A percentile compares a stretch with the other conserved stretches of the same genome.
These are phyloP conservation scores for Trichoderma breve DNA, from an alignment of 2,329 filamentous ascomycete species.

Conservation along the genomic window DNA sequence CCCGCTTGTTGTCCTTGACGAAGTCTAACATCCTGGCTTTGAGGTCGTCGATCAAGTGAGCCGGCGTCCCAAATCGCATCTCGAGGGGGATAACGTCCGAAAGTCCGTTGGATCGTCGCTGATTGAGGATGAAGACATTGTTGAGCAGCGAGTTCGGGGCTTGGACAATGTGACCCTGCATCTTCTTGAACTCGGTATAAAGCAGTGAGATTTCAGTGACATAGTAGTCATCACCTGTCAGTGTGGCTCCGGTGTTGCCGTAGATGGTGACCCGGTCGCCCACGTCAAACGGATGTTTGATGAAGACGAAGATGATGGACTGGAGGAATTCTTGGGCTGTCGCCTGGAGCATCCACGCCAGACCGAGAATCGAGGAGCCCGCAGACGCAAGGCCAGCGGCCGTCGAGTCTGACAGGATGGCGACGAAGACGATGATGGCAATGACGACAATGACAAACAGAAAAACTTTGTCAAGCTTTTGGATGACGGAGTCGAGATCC, in stretches of 20 bases:
- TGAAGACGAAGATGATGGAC: constrained; percentile 91
- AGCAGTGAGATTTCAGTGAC: constrained; percentile 91
- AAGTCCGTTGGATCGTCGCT: constrained; percentile 82
- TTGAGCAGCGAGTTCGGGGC: constrained; percentile 94
- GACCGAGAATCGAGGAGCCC: constrained; percentile 80
- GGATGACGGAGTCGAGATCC: constrained; percentile 89
- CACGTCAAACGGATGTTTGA: constrained; percentile 96
- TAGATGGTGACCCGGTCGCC: constrained; percentile 91
- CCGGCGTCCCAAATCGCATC: constrained; percentile 84
- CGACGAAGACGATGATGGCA: constrained; percentile 80
- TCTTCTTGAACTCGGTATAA: constrained; percentile 98
- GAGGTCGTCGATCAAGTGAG: constrained; percentile 78
- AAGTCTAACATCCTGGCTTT: constrained; percentile 80
- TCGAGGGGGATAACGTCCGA: constrained; percentile 82
- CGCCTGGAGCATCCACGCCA: constrained; percentile 89
- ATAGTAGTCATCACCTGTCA: constrained; percentile 89
- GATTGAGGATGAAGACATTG: constrained; percentile 90
- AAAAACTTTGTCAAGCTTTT: constrained; percentile 85
- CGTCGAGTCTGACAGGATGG: constrained; percentile 86
- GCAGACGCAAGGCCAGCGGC: constrained; percentile 86
- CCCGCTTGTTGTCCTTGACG: constrained; percentile 79
- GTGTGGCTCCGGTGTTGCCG: constrained; percentile 76
- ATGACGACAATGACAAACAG: constrained; percentile 82
- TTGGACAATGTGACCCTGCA: constrained; percentile 94
- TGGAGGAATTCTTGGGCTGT: constrained; percentile 94